Base-by-base conservation (phyloP, 2,329 filamentous ascomycete genomes). In the Exophiala oligosperma region DNA sequence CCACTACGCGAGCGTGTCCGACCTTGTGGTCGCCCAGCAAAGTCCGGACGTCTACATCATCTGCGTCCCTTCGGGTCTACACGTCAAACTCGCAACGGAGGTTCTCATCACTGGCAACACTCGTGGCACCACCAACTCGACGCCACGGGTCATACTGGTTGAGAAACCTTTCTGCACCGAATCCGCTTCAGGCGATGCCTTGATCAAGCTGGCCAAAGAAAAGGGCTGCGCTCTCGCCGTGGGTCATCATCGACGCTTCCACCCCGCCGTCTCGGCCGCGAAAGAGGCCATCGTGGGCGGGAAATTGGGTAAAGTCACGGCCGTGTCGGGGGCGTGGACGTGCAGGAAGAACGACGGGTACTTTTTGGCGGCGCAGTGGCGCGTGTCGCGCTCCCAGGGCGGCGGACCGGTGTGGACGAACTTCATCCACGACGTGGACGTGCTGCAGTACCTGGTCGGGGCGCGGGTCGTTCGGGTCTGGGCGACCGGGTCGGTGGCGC, bases 161-260 rank as follows among this genome's bases (percentile, higher is more conserved):
- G 52, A 55, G 37, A 55, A 55, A 21, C 52, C 52, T 2, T 26
- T 55, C 21, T 21, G n/a, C 17, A 54, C 29, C 12, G 32, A 48
- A 2, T 17, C 35, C 2, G n/a, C 29, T 9, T n/a, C 21, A 9
- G 44, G 52, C 11, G 43, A 38, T 21, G 17, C 48, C 38, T 17
- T 49, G 21, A n/a, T 55, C 23, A 21, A 12, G 7, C 28, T 32
- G 14, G 44, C 44, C 6, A 17, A 29, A 21, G 44, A n/a, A 3
- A 24, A 28, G 23, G 44, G 44, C 3, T 24, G 14, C 17, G 17
- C 37, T 11, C 11, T 49, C 12, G 28, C 35, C 8, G 56, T 62
- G 12, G 59, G 59, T 24, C 59, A 62, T 40, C 59, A 62, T 38
- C 59, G 59, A 9, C 59, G 59, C 7, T 54, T 48, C 28, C 37